Base-by-base conservation (phyloP, 2,329 filamentous ascomycete genomes). In the Periconia sp. region DNA sequence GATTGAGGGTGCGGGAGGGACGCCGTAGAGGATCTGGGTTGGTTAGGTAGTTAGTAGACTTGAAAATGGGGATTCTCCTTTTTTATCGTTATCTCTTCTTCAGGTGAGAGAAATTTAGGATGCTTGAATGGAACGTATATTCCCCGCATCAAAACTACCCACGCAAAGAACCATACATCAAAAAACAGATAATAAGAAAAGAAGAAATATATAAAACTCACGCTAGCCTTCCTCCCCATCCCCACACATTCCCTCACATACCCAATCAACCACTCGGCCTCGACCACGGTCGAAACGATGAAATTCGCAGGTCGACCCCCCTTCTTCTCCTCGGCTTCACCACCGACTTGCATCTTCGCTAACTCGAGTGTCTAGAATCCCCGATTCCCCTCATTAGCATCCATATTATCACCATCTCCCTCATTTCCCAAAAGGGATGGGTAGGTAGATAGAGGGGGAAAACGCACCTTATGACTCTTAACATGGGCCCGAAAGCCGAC, bases 401-500 rank as follows among this genome's bases (percentile, higher is more conserved):
- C n/a, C n/a, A n/a, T n/a, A n/a, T n/a, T n/a, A n/a, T n/a, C n/a
- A n/a, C n/a, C n/a, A n/a, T n/a, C n/a, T n/a, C n/a, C n/a, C n/a
- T n/a, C n/a, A 23, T 45, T 20, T 20, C 18, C 10, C 14, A 15
- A 8, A 27, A 27, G 23, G 23, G 3, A 20, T 6, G 41, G 6
- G 18, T 6, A 17, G 41, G 23, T 33, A 15, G 45, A n/a, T n/a
- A n/a, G 30, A 17, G 20, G 31, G 37, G 33, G 15, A 18, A 14
- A 31, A 42, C n/a, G 51, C 73, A 87, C 88, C 78, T 94, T 94
- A 72, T 94, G 90, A 19, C 89, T 92, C 75, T 94, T 94, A 55
- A 93, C 85, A 70, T 94, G 90, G 1, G 88, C 86, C 54, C 90
- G 79, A 77, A 91, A 93, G 7, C 80, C 81, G 20, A 92, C 78